A percentile compares a stretch with the other conserved stretches of the same genome.
Conservation (phyloP, 2,329 filamentous ascomycete species). For the Botrytis fragariae region DNA sequence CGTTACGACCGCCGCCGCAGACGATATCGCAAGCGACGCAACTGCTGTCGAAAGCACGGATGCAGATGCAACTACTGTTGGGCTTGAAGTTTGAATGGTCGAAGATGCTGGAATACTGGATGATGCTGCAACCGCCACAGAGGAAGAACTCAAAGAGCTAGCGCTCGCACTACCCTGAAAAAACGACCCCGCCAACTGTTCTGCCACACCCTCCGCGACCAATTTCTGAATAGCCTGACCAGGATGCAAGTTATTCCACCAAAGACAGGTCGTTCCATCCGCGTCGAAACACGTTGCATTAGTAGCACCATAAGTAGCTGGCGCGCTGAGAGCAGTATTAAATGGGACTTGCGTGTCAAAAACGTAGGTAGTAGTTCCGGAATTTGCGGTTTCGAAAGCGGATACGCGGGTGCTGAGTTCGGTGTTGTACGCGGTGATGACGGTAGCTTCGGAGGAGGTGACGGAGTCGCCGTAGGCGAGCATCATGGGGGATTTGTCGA, state of each 20-base stretch:
- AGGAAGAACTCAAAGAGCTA: background rate
- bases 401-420: background rate
- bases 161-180: background rate
- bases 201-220: constrained; percentile 21
- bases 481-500: background rate
- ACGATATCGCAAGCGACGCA: background rate
- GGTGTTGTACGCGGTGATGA: background rate
- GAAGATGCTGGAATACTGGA: background rate
- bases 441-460: background rate
- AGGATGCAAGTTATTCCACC: constrained; percentile 29
- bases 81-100: background rate
- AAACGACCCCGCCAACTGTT: background rate
- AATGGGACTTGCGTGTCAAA: constrained; percentile 4
- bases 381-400: background rate
- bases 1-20: background rate
- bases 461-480: background rate
- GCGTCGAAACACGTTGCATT: constrained; percentile 26
- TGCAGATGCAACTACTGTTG: too few species aligned
- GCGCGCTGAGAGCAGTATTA: background rate
- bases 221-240: constrained; percentile 27
- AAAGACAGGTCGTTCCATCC: constrained; percentile 29
- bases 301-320: constrained; percentile 23
- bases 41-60: too few species aligned
- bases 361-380: background rate
- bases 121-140: background rate